Percentiles rank a stretch among this genome's conserved stretches.
Evolutionary conservation across 106 monocot genomes (phyloP).

Genomic region (Iris macrosiphon): DNA sequence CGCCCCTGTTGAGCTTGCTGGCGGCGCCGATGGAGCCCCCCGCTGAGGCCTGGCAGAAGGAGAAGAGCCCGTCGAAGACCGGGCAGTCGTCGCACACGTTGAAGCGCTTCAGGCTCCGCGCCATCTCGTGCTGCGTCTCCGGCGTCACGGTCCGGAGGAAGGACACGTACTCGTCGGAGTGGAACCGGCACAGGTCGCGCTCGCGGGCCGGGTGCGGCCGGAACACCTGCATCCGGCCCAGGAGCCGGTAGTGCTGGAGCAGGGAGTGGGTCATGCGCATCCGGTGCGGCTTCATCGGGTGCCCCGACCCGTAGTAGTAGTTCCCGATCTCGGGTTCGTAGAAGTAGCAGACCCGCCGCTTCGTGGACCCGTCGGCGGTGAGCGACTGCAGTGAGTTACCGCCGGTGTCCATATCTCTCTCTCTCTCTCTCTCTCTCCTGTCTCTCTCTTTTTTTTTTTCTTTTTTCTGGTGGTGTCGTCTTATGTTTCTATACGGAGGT

Average conservation of each 20-base stretch:
- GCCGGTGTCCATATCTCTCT: conserved; percentile 28
- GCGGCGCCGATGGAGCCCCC: conserved; percentile 39
- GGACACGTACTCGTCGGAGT: conserved; percentile 33
- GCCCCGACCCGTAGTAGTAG: conserved; percentile 38
- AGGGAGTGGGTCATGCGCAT: conserved; percentile 36
- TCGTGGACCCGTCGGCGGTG: conserved; percentile 8
- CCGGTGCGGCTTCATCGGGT: conserved; percentile 40
- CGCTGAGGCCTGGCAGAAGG: conserved; percentile 31
- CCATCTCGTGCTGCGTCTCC: conserved; percentile 14
- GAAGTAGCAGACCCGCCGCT: conserved; percentile 37
- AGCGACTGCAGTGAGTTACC: conserved; percentile 17
- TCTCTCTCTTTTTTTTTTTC: background rate
- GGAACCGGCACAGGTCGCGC: conserved; percentile 33
- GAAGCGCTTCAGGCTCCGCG: conserved; percentile 4
- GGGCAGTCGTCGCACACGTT: conserved; percentile 30
- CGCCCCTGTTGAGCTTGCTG: conserved; percentile 11
- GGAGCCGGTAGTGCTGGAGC: conserved; percentile 25
- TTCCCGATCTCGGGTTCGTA: conserved; percentile 37
- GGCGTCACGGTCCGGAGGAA: conserved; percentile 22
- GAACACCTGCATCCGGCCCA: conserved; percentile 19
- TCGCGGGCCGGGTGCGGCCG: conserved; percentile 19
- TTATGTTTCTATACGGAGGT: background rate
- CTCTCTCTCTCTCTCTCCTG: too few relatives aligned
- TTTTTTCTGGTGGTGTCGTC: background rate
- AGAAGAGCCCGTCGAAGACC: conserved; percentile 22